Base-by-base conservation (phyloP, 148 eudicot species). In the Fallopia convolvulus region DNA sequence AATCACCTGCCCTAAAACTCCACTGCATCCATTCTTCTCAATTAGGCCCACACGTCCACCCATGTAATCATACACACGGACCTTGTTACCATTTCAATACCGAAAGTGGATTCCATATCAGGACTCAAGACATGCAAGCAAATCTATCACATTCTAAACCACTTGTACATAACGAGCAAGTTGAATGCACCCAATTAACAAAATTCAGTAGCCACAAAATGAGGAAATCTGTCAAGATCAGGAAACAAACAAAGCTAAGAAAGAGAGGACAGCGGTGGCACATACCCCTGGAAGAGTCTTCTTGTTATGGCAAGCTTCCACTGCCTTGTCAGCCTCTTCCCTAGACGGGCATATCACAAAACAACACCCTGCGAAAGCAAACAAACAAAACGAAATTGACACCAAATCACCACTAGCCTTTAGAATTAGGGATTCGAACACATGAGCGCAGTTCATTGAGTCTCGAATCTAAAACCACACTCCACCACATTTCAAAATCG, bases 261-360 rank as follows among this genome's bases (percentile, higher is more conserved):
- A 44, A 44, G 74, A 23, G 55, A 78, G 47, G 41, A 3, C 4
- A 77, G 26, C 12, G 48, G 49, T 49, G 15, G 68, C 14, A 79
- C 88, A 86, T 77, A 95, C 99, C 82, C 97, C 99, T 46, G 97
- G 93, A 63, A 95, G 91, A 41, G 97, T 95, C 86, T 81, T 88
- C 91, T 92, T 88, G 76, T 92, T 95, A 80, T 95, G 99, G 78
- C 87, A 95, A 56, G 86, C 93, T 78, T 79, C 70, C 72, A 92
- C 90, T 4, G 91, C 90, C 87, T 91, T 95, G 83, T 95, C 99
- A 20, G 99, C 99, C 80, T 95, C 99, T 47, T 92, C 85, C 75
- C 97, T 83, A 0, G 93, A 87, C 77, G 99, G 97, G 81, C 99
- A 95, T 55, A 90, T 89, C 77, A 95, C 81, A 76, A 95, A 95